A percentile compares a stretch with the other conserved stretches of the same genome.
Conservation (phyloP, 2,329 filamentous ascomycete genomes). For the Trichophyton mentagrophytes region DNA sequence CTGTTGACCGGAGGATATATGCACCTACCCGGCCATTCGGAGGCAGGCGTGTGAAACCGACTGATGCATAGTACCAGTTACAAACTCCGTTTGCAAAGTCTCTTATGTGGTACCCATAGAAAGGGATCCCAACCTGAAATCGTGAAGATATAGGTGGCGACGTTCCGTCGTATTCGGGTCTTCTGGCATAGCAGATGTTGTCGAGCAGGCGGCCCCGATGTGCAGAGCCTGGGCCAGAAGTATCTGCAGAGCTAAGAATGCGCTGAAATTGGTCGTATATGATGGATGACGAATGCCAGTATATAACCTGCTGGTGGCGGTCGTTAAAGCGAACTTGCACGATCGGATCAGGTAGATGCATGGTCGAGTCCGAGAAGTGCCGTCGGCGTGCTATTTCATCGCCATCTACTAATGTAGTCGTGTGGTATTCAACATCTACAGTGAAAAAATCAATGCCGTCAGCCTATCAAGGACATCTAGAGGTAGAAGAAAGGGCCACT, state of each 20-base stretch:
- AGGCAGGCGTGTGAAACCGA: background rate
- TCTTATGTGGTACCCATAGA: background rate
- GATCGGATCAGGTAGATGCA: background rate
- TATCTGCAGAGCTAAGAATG: conserved; percentile 8
- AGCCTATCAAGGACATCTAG: background rate
- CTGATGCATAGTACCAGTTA: background rate
- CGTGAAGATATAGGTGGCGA: background rate
- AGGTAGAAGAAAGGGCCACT: background rate
- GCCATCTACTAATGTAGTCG: background rate
- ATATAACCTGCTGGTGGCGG: conserved; percentile 24
- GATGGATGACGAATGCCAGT: conserved; percentile 22
- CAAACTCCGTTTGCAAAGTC: background rate
- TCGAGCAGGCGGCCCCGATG: conserved; percentile 13
- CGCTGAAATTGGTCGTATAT: conserved; percentile 27
- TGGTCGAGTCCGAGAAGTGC: background rate
- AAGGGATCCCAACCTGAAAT: background rate
- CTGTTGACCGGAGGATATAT: conserved; percentile 27
- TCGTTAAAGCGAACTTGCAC: conserved; percentile 24
- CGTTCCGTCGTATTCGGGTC: background rate
- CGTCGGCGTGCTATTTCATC: background rate
- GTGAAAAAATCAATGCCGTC: background rate
- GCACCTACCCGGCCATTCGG: background rate
- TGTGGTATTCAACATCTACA: background rate
- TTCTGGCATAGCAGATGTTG: conserved; percentile 2
- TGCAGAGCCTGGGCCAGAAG: conserved; percentile 3